Conservation (phyloP, 2,329 filamentous ascomycete species). For the Fusarium pseudoanthophilum region DNA sequence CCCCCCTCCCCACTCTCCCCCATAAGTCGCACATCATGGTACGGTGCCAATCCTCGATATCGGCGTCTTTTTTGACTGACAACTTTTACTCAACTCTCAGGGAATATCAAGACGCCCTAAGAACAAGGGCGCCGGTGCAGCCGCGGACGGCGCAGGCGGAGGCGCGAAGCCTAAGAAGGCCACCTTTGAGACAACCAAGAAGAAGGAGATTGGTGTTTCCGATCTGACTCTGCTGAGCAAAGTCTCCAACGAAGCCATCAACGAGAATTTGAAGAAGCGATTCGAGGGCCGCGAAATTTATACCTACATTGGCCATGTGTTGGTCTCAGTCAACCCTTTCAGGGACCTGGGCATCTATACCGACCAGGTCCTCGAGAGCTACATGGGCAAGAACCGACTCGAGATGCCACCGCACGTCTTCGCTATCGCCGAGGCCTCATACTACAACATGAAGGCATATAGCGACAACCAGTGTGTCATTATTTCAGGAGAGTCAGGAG, state of each 20-base stretch:
- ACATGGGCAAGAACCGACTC: constrained; percentile 95
- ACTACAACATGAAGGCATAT: constrained; percentile 99
- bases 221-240: constrained; percentile 98
- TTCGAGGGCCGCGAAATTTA: constrained; percentile 99
- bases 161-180: constrained; percentile 88
- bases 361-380: constrained; percentile 90
- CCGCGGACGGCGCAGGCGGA: constrained; percentile 52
- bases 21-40: constrained; percentile 48
- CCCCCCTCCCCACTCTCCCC: constrained; percentile 29
- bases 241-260: constrained; percentile 98
- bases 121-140: constrained; percentile 54
- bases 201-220: constrained; percentile 98
- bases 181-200: constrained; percentile 94
- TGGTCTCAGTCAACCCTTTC: constrained; percentile 99
- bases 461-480: constrained; percentile 99
- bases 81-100: constrained; percentile 37
- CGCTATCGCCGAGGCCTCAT: constrained; percentile 92
- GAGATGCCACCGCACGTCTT: constrained; percentile 97
- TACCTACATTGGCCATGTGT: constrained; percentile 98
- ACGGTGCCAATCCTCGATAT: constrained; percentile 37
- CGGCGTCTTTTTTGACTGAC: constrained; percentile 28
- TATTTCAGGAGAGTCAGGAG: constrained; percentile 97
- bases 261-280: constrained; percentile 97
- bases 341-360: constrained; percentile 98
- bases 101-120: constrained; percentile 56